Evolutionary conservation across 2,329 filamentous ascomycete species (phyloP), one percentile per base, ranked within the genome.

Genomic region (Alternaria sp.): DNA sequence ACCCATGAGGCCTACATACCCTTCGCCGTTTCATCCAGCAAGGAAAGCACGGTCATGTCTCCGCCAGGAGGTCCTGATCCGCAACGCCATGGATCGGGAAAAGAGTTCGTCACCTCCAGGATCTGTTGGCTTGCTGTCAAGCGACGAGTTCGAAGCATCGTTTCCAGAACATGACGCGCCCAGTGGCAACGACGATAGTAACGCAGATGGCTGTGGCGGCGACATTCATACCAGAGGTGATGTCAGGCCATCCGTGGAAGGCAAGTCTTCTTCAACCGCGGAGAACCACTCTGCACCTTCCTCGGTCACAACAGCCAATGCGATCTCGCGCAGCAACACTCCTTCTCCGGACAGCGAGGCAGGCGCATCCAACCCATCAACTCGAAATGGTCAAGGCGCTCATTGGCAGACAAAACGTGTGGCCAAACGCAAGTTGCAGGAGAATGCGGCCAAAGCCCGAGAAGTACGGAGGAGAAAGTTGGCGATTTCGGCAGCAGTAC

Each of bases 281-380:
- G 36, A 17, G n/a, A 40, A 11, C 2, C 36, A 40, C 36, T 17
- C 15, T 40, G 15, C 15, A 10, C 1, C 4, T 10, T 40, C 4
- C 0, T 10, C 32, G 5, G 2, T 3, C 8, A 40, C 15, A 3
- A 3, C 32, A n/a, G 8, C 4, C 8, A 3, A n/a, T 10, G 2
- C 15, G 4, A 0, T 6, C 32, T 1, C 32, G 2, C 36, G 36
- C 5, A 40, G 36, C 5, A 17, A 0, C 36, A 11, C 36, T 2
- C 36, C 36, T 6, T 40, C 36, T 3, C n/a, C 36, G 0, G n/a
- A 0, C 0, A 10, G 4, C 3, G 15, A n/a, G 15, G 9, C 15
- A 1, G 3, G 1, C 15, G 8, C 15, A 10, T 0, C 1, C 5
- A 6, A 0, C 1, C 0, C 8, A 40, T 10, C 8, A 10, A 1